Evolutionary conservation across 495 filamentous ascomycete genomes (phyloP).

Genomic region (Penicillium paradoxum): DNA sequence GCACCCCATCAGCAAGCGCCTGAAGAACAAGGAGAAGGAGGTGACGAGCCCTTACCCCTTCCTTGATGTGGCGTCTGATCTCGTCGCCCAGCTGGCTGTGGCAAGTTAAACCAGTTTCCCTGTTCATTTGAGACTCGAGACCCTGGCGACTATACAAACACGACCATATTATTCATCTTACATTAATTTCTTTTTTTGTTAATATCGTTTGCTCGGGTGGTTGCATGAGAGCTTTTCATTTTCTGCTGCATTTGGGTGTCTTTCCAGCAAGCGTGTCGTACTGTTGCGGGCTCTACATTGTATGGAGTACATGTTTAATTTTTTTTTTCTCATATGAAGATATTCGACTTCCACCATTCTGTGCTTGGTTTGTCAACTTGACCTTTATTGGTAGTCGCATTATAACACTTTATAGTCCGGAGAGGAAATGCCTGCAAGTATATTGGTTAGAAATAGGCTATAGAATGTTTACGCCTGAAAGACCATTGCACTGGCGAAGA

Average conservation of each 20-base stretch:
- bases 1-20: slow-evolving; percentile 44
- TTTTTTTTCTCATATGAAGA: slow-evolving; percentile 3
- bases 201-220: slow-evolving; percentile 2
- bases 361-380: background rate
- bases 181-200: slow-evolving; percentile 3
- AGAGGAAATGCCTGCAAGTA: no score
- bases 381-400: background rate
- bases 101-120: slow-evolving; percentile 26
- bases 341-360: slow-evolving; percentile 1
- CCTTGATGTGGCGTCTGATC: slow-evolving; percentile 50
- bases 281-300: slow-evolving; percentile 4
- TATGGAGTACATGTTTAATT: slow-evolving; percentile 4
- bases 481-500: no score
- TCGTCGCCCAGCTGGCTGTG: slow-evolving; percentile 50
- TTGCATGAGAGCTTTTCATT: slow-evolving; percentile 1
- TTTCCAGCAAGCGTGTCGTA: slow-evolving; percentile 17
- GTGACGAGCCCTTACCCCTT: slow-evolving; percentile 53
- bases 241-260: slow-evolving; percentile 12
- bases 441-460: no score
- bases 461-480: no score
- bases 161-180: slow-evolving; percentile 14
- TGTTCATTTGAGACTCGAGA: background rate
- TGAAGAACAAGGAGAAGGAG: slow-evolving; percentile 51
- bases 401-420: no score
- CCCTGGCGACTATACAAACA: slow-evolving; percentile 4